Evolutionary conservation across 2,329 filamentous ascomycete genomes (phyloP).

Genomic region (Colletotrichum sp.): DNA sequence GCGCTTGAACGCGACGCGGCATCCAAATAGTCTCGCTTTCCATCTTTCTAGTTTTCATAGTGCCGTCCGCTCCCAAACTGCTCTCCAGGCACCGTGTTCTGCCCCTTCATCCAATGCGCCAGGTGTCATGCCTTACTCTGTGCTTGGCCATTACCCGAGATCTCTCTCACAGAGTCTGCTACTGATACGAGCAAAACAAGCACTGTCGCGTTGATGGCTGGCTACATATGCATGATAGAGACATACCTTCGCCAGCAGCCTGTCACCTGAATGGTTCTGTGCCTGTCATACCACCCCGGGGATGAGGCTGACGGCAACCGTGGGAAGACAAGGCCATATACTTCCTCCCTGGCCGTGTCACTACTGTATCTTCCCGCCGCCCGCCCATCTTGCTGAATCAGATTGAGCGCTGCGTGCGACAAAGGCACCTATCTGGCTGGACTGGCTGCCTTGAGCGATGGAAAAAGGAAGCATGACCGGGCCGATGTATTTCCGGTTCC

Average conservation of each 20-base stretch:
- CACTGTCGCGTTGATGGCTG: background rate
- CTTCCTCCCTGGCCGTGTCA: background rate
- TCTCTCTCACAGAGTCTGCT: background rate
- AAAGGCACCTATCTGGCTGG: background rate
- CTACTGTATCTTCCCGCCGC: background rate
- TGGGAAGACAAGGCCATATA: background rate
- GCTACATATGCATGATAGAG: background rate
- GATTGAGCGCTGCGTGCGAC: background rate
- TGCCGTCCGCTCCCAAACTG: background rate
- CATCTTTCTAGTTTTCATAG: background rate
- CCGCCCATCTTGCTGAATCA: background rate
- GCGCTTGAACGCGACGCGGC: background rate
- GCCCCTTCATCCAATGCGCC: background rate
- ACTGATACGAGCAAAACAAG: background rate
- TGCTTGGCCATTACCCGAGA: background rate
- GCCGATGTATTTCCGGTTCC: slow-evolving; percentile 8
- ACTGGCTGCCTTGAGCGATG: background rate
- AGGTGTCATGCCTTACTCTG: background rate
- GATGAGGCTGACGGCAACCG: background rate
- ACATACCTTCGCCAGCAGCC: background rate
- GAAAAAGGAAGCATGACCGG: slow-evolving; percentile 2
- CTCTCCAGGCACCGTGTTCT: background rate
- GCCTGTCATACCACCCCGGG: background rate
- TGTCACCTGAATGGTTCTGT: background rate
- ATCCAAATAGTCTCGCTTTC: background rate